Evolutionary conservation across 2,329 filamentous ascomycete species (phyloP), one percentile per base, ranked within the genome.

Genomic region (Esteya vermicola): DNA sequence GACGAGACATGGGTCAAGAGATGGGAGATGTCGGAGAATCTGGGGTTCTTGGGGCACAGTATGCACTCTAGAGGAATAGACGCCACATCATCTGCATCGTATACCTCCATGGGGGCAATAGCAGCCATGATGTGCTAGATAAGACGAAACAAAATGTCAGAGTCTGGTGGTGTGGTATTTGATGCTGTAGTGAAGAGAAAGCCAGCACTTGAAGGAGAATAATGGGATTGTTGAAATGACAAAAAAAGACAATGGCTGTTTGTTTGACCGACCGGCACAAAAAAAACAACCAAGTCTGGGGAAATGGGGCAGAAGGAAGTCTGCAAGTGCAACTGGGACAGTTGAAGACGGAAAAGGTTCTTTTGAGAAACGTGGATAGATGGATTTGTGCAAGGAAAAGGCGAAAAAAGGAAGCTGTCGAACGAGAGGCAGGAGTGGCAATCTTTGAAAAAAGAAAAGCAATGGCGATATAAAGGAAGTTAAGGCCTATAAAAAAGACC

Each of bases 1-100:
- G 88, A 95, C 44, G 82, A 77, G 46, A 95, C 75, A 55, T 96
- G 89, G 12, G 89, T 96, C 54, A 96, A 73, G 28, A 95, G 67
- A 58, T 95, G 89, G 26, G 88, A 94, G 33, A 86, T 68, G 58
- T 96, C 89, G 41, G 85, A 93, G 61, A 95, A 95, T 23, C 62
- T 72, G 30, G 85, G 84, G 45, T 71, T 72, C 49, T 80, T 84
- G 27, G 82, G 80, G 56, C 89, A 96, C 49, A 94, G 79, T 52
- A 70, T 78, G 72, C 89, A 96, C 50, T 75, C 63, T 36, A 95
- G 74, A 42, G 81, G 76, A 43, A 86, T 78, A 36, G 55, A 13
- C 33, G 39, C 38, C 22, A 45, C 40, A 38, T 41, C 31, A 18
- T 23, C 33, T 14, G 19, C 45, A 37, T 42, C 14, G 10, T 9